Evolutionary conservation across 2,329 filamentous ascomycete species (phyloP).

Genomic region (Exophiala aquamarina): DNA sequence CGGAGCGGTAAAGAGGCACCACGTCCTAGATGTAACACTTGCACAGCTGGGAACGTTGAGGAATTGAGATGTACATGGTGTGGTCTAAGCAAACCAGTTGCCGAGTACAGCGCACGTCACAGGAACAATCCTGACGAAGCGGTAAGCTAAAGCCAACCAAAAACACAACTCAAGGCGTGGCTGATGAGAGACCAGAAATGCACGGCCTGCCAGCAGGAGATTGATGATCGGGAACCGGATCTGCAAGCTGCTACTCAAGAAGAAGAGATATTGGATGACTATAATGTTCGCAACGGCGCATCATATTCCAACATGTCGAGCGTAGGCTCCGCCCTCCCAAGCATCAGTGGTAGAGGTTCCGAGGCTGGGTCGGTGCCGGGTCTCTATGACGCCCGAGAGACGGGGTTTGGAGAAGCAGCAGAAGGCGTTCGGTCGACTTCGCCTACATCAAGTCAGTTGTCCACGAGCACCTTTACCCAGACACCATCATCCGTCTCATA

Average conservation of each 20-base stretch:
- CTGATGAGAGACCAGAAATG: slow-evolving; percentile 39
- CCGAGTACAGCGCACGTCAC: slow-evolving; percentile 52
- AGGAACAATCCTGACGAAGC: slow-evolving; percentile 45
- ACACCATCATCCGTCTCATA: background rate
- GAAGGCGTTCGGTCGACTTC: slow-evolving; percentile 2
- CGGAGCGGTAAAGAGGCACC: slow-evolving; percentile 23
- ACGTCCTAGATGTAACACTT: slow-evolving; percentile 44
- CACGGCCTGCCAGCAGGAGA: slow-evolving; percentile 37
- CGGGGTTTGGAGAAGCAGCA: slow-evolving; percentile 8
- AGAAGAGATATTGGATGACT: slow-evolving; percentile 29
- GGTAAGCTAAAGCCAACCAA: slow-evolving; percentile 36
- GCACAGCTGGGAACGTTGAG: slow-evolving; percentile 42
- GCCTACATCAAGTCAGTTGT: no score
- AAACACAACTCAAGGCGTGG: background rate
- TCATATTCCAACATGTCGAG: slow-evolving; percentile 7
- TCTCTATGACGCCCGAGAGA: background rate
- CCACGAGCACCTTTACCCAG: no score
- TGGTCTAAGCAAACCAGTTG: slow-evolving; percentile 45
- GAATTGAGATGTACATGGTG: slow-evolving; percentile 54
- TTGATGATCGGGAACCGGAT: slow-evolving; percentile 34
- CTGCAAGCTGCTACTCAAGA: slow-evolving; percentile 31
- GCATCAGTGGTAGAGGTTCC: slow-evolving; percentile 4
- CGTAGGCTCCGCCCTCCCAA: slow-evolving; percentile 12
- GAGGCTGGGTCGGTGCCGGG: background rate
- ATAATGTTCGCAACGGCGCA: background rate